Evolutionary conservation across 164 flowering plant genomes (phyloP), one percentile per base, ranked within the genome.

Genomic region (Euptelea pleiosperma): DNA sequence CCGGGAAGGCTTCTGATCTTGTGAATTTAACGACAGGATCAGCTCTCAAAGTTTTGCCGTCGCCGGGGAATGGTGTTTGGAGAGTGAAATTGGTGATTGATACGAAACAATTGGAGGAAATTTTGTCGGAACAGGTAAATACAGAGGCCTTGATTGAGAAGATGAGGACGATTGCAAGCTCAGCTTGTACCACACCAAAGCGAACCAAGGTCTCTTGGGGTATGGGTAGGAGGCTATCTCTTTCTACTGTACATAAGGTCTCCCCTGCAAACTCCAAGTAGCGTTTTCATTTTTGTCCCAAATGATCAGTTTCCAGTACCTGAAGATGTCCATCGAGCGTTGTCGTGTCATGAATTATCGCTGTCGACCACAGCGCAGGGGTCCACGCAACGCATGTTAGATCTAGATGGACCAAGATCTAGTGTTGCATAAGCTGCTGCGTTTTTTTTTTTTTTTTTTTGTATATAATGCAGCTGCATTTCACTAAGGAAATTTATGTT

Each of bases 131-230:
- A 57, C 69, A 87, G 55, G 86, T 58, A 30, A 80, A 71, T 12
- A 79, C 83, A 0, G 84, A 83, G 64, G 86, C 87, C 0, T 55
- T 87, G 75, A 83, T 87, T 41, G 86, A 85, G 77, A 69, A 64
- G 50, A 78, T 82, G 79, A 70, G 96, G 60, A 46, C 54, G 59
- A 86, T 81, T 7, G 91, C 91, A 9, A 57, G 68, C 48, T 55
- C 61, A 3, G 40, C 65, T 21, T n/a, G 31, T 6, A 28, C 34
- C 4, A 47, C 54, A 28, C 54, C 55, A 4, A 59, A 25, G 11
- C 18, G 55, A 47, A 24, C 34, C 9, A 54, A 57, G 71, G 33
- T 56, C 2, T 30, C 51, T 21, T 48, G 70, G 73, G 63, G 71
- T 11, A 4, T 58, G 49, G 58, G n/a, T 21, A n/a, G n/a, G 71